Conservation (phyloP, 805 yeast genomes). For the Saccharomycopsis sp. region DNA sequence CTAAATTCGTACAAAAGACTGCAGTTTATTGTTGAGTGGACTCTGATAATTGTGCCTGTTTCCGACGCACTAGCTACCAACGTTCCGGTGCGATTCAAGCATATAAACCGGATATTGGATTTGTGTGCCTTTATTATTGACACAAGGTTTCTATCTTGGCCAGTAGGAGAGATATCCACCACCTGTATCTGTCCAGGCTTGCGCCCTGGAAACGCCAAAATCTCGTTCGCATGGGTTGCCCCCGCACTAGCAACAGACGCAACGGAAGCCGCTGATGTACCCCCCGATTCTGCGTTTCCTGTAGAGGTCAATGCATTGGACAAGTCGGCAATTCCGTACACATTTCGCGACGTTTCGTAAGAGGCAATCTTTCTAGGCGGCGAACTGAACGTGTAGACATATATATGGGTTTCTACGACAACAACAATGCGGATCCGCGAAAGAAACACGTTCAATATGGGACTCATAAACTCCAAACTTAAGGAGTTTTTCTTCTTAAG, state of each 20-base stretch:
- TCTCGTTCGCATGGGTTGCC: constrained; percentile 25
- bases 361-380: constrained; percentile 63
- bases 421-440: constrained; percentile 73
- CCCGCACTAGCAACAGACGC: background rate
- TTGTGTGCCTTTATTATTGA: constrained; percentile 76
- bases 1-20: constrained; percentile 76
- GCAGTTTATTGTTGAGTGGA: constrained; percentile 64
- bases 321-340: constrained; percentile 56
- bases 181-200: constrained; percentile 66
- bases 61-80: constrained; percentile 76
- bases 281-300: constrained; percentile 12
- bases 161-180: constrained; percentile 62
- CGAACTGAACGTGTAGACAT: constrained; percentile 73
- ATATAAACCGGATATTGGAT: constrained; percentile 53
- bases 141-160: constrained; percentile 55
- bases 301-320: constrained; percentile 22
- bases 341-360: constrained; percentile 61
- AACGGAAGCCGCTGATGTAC: constrained; percentile 2
- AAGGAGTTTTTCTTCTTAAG: constrained; percentile 67
- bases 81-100: constrained; percentile 56
- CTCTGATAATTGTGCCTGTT: constrained; percentile 72
- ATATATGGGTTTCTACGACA: constrained; percentile 57
- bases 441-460: constrained; percentile 65
- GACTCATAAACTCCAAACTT: constrained; percentile 66
- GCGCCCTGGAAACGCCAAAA: constrained; percentile 68